Conservation (phyloP, 495 filamentous ascomycete genomes). For the Penicillium silybi region DNA sequence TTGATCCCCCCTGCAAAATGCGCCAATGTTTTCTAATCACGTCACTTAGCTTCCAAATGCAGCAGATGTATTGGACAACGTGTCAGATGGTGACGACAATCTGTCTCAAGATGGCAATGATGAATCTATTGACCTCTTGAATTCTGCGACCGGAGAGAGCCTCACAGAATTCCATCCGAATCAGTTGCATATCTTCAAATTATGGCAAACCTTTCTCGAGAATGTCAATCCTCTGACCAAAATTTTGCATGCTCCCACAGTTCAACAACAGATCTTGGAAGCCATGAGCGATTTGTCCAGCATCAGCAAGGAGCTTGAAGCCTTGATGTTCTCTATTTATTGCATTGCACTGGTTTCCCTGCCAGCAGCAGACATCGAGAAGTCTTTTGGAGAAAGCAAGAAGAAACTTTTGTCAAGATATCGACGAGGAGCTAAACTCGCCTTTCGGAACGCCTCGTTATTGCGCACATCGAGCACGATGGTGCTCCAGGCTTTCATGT, state of each 20-base stretch:
- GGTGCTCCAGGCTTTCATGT: conserved; percentile 43
- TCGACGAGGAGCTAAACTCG: conserved; percentile 39
- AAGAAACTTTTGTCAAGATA: conserved; percentile 36
- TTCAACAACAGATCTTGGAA: conserved; percentile 42
- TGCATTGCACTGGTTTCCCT: conserved; percentile 40
- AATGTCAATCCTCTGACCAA: conserved; percentile 68
- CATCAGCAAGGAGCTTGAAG: conserved; percentile 35
- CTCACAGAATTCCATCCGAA: conserved; percentile 54
- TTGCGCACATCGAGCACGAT: conserved; percentile 40
- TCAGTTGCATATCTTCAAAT: conserved; percentile 62
- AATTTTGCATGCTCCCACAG: conserved; percentile 63
- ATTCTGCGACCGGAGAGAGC: conserved; percentile 4
- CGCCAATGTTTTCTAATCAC: background rate
- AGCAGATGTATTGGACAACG: conserved; percentile 34
- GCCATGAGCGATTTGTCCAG: conserved; percentile 30
- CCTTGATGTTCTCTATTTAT: conserved; percentile 50
- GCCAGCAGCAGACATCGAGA: conserved; percentile 32
- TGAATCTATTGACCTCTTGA: conserved; percentile 22
- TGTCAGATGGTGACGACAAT: conserved; percentile 18
- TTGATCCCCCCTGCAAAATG: background rate
- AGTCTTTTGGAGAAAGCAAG: conserved; percentile 40
- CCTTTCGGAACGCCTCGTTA: conserved; percentile 45
- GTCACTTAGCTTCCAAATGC: conserved; percentile 46
- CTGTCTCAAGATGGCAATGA: conserved; percentile 18
- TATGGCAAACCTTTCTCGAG: conserved; percentile 68